A percentile compares a stretch with the other conserved stretches of the same genome.
These are phyloP conservation scores for Nemania diffusa DNA, from an alignment of 2,329 filamentous ascomycete genomes.

Conservation along the genomic window DNA sequence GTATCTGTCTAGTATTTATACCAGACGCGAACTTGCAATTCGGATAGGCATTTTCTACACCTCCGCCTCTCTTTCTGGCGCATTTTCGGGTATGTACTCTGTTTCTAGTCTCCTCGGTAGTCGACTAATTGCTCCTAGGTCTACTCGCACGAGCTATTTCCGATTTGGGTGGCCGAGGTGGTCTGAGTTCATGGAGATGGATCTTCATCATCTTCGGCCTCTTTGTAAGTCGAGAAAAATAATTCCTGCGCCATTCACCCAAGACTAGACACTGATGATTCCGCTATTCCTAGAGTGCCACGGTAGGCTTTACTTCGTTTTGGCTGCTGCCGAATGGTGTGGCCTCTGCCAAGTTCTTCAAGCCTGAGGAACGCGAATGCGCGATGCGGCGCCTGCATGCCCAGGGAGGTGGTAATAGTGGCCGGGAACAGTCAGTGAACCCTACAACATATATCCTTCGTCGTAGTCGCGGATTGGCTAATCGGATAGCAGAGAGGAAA, in stretches of 20 bases:
- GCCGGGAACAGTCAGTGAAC: conserved; percentile 48
- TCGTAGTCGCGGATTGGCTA: conserved; percentile 32
- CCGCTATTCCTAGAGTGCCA: conserved; percentile 58
- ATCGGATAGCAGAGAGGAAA: conserved; percentile 42
- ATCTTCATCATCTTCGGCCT: conserved; percentile 71
- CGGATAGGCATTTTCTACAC: conserved; percentile 76
- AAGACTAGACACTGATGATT: conserved; percentile 8
- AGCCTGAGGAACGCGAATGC: conserved; percentile 60
- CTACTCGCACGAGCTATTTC: conserved; percentile 70
- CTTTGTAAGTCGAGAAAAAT: conserved; percentile 51
- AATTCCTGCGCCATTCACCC: neutral
- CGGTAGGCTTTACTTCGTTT: conserved; percentile 62
- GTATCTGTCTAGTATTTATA: conserved; percentile 72
- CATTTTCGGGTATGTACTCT: conserved; percentile 63
- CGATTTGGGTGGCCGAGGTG: conserved; percentile 65
- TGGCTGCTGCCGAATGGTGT: conserved; percentile 66
- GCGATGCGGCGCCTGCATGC: conserved; percentile 58
- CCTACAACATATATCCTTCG: neutral
- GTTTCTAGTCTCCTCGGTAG: neutral
- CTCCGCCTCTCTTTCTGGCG: conserved; percentile 71
- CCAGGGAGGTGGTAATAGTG: conserved; percentile 45
- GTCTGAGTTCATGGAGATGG: conserved; percentile 69
- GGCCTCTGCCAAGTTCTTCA: conserved; percentile 64
- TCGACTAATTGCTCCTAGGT: conserved; percentile 46
- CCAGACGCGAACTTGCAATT: conserved; percentile 67